Conservation (phyloP, 2,329 filamentous ascomycete genomes). For the Ophiostoma sp. region DNA sequence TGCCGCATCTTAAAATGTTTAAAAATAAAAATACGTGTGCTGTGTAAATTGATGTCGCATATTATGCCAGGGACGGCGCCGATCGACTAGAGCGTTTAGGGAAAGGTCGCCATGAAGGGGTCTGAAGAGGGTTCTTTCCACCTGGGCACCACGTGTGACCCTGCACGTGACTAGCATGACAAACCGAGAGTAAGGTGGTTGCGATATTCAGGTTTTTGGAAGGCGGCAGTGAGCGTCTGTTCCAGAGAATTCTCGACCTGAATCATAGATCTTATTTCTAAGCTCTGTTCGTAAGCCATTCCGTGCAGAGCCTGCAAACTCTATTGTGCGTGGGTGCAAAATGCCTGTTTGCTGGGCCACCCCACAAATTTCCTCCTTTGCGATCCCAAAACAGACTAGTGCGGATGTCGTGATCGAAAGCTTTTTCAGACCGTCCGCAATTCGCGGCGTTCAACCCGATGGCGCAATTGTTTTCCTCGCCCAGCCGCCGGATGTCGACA, state of each 20-base stretch:
- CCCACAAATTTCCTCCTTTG: conserved; percentile 10
- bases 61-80: conserved; percentile 2
- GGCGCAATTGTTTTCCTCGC: conserved; percentile 29
- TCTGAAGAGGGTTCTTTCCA: not conserved
- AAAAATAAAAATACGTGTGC: not conserved
- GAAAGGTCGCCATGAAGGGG: not conserved
- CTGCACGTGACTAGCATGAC: conserved; percentile 1
- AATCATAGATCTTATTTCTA: conserved; percentile 2
- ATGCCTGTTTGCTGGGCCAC: not conserved
- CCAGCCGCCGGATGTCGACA: conserved; percentile 33
- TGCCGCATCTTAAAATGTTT: not conserved
- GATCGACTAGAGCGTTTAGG: conserved; percentile 9
- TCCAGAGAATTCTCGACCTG: conserved; percentile 1
- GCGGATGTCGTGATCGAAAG: conserved; percentile 42
- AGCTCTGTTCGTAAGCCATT: not conserved
- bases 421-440: conserved; percentile 25
- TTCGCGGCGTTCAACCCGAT: conserved; percentile 24
- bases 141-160: not conserved
- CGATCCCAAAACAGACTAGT: conserved; percentile 34
- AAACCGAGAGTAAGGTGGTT: not conserved
- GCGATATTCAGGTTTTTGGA: not conserved
- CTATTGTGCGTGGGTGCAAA: not conserved
- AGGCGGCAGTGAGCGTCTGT: not conserved
- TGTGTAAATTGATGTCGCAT: not conserved
- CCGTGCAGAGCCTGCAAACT: not conserved